Base-by-base conservation (phyloP, 1,284 basidiomycete species). In the Testicularia cyperi region DNA sequence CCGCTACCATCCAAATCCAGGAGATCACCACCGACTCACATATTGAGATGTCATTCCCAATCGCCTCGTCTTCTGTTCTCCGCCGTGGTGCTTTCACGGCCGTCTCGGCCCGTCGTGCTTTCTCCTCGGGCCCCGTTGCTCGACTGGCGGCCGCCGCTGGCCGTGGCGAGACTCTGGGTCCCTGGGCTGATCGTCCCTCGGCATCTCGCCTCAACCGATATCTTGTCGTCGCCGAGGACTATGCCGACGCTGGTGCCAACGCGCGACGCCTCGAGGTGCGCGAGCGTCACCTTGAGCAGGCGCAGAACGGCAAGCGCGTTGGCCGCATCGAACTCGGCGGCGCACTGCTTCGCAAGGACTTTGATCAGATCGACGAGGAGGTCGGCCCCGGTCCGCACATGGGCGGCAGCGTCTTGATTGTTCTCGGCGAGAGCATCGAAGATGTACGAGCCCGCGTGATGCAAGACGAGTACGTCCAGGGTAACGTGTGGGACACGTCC, bases 271-370 rank as follows among this genome's bases (percentile, higher is more conserved):
- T 66, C 35, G 68, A 66, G 36, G 68, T 70, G 15, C 52, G 67
- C 19, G 65, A 70, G 23, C 44, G 53, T 22, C 67, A 70, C 38
- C 42, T 70, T 15, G 65, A 62, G 24, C 38, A 57, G 2, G 67
- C 64, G 7, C 53, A 44, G 8, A 29, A 32, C 22, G 67, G 67
- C 30, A 67, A 64, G 30, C 44, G 57, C 12, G 52, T 36, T 13
- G 67, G 67, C 1, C 37, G 64, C 15, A 55, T 70, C 54, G 60
- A 65, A 36, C 38, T 70, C 10, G 67, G 67, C 22, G 67, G 67
- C 9, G 67, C 65, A 0, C 33, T 70, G 4, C 61, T 70, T 6
- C 33, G 35, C n/a, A 47, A 35, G 15, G 67, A 70, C 32, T 70
- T 68, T 20, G 18, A 35, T 18, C 26, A 65, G 35, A 57, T 70